Base-by-base conservation (phyloP, 129 eudicot species). In the Tagetes erecta region DNA sequence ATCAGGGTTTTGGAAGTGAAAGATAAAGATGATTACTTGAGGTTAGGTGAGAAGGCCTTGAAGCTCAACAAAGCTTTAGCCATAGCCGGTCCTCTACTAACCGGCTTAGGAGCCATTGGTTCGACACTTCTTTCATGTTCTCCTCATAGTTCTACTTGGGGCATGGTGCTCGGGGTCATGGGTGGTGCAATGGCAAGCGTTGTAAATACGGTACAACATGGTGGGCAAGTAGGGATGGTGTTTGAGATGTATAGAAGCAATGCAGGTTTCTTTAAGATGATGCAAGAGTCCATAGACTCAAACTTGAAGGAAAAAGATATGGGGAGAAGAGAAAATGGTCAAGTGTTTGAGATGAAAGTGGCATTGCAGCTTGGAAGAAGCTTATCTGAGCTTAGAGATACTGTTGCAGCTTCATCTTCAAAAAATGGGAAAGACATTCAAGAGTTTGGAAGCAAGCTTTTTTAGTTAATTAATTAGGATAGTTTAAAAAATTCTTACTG, bases 181-280 rank as follows among this genome's bases (percentile, higher is more conserved):
- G 89, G 79, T 0, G 97, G 94, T 51, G 91, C 89, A 1, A 74
- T 91, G 70, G 91, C 88, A 6, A 78, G 75, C 2, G 82, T 82
- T n/a, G 91, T 82, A 64, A 91, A 91, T 74, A 80, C 81, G 3
- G 0, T 91, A 2, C 86, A 87, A 75, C 97, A 91, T 83, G 97
- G 97, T 42, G 97, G 88, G 51, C 97, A 92, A 80, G 91, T 92
- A 12, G 97, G 97, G 30, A 92, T 92, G 97, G 96, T 92, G 86
- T 73, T 92, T 39, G 97, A 92, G 73, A 85, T 92, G 96, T 92
- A 89, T 41, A 46, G 96, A 80, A 83, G 86, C 83, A 85, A 84
- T 77, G 97, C 96, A 0, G 97, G 97, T 1, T 92, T 92, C 82
- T 92, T 87, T 52, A 78, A 68, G 74, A 72, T 79, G 67, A 87